Evolutionary conservation across 1,284 basidiomycete species (phyloP), one percentile per base, ranked within the genome.

Genomic region (Fomitopsis pinicola): DNA sequence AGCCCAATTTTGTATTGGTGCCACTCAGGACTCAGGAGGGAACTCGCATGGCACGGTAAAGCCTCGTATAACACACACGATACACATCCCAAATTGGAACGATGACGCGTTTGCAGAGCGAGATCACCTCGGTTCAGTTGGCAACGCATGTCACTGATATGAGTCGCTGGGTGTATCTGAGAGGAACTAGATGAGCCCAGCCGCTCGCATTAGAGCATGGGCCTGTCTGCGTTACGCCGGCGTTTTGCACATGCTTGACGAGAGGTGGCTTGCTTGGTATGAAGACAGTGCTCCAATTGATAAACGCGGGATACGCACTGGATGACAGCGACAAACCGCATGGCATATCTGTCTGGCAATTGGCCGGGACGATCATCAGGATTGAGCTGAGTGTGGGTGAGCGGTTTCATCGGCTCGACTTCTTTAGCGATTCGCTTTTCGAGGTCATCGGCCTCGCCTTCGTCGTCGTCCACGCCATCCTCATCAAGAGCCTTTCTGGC

Each of bases 1-100:
- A 91, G 69, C 66, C 93, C 91, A 50, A 93, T 84, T 71, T 92
- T 92, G 76, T 91, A 93, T 91, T 93, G 36, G 19, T 14, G 28
- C 55, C n/a, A n/a, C n/a, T n/a, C n/a, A n/a, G n/a, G 7, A 28
- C 36, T 17, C 7, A n/a, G 19, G 7, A 40, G 19, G 30, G 17
- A 12, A 40, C 10, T n/a, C 35, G n/a, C 35, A 54, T n/a, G n/a
- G n/a, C n/a, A n/a, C 5, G 17, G 5, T 5, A 3, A 17, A 14
- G 15, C 3, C 35, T 1, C 22, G 22, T 2, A n/a, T 9, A 6
- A 67, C 76, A 48, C 59, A 80, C 79, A 2, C 68, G 84, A 67
- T 77, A 85, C 61, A 73, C 74, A 64, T 71, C 73, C 59, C 88
- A 82, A 67, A 85, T 86, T 0, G 77, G 67, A n/a, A 77, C 72